Evolutionary conservation across 495 filamentous ascomycete genomes (phyloP).

Genomic region (Friedmanniomyces simplex): DNA sequence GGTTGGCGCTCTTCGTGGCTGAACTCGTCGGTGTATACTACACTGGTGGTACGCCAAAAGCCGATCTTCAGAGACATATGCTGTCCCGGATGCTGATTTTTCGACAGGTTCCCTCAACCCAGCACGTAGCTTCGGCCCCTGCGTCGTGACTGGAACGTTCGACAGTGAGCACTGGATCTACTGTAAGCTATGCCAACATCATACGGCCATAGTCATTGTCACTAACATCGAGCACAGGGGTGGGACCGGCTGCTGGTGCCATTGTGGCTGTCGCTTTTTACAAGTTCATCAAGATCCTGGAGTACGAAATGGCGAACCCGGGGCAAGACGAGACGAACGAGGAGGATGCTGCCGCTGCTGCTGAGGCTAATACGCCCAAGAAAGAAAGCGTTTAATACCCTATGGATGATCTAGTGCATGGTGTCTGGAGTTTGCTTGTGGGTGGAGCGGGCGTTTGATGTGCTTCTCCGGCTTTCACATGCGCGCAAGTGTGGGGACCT

Average conservation of each 20-base stretch:
- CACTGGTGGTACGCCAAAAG: slow-evolving; percentile 14
- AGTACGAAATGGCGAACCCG: slow-evolving; percentile 25
- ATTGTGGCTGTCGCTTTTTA: slow-evolving; percentile 42
- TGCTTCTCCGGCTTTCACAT: not conserved
- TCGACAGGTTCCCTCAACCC: slow-evolving; percentile 20
- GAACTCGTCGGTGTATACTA: slow-evolving; percentile 21
- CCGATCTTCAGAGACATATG: slow-evolving; percentile 1
- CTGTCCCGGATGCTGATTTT: slow-evolving; percentile 12
- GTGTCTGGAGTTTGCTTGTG: not conserved
- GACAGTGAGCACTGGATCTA: slow-evolving; percentile 24
- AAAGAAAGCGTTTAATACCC: not conserved
- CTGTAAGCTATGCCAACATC: slow-evolving; percentile 11
- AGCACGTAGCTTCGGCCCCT: slow-evolving; percentile 22
- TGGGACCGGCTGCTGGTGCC: slow-evolving; percentile 57
- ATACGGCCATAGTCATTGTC: not conserved
- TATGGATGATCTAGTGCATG: not conserved
- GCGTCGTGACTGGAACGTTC: slow-evolving; percentile 14
- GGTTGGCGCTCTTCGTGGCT: slow-evolving; percentile 21
- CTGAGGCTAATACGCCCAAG: not conserved
- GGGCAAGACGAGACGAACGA: slow-evolving; percentile 14
- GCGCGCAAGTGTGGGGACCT: not conserved
- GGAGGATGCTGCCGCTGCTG: slow-evolving; percentile 1
- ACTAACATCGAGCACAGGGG: slow-evolving; percentile 5
- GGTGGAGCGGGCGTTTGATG: not conserved
- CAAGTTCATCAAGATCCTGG: slow-evolving; percentile 24